phyloP scores from a whole-genome alignment of 345 rosid species.

The Fremontodendron californicum region DNA sequence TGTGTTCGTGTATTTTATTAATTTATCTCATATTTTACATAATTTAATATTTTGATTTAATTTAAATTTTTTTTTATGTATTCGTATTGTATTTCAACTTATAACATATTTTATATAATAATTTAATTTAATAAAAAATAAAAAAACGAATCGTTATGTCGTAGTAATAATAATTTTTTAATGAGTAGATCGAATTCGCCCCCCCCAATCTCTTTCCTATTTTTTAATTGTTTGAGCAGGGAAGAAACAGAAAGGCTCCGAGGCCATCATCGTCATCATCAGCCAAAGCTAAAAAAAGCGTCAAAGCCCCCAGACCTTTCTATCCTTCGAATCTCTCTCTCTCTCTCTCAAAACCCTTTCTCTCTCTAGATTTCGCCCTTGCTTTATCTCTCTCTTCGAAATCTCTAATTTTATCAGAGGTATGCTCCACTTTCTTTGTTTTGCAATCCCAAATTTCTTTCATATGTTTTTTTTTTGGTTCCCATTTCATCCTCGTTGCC shows the following conservation, averaged over 20 bases:
- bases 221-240: conserved; percentile 15
- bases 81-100: too few species aligned
- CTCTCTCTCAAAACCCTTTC: neutral
- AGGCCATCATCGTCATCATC: conserved; percentile 25
- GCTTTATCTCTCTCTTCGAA: conserved; percentile 5
- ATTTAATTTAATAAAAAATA: too few species aligned
- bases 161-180: conserved; percentile 8
- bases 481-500: too few species aligned
- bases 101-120: too few species aligned
- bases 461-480: neutral
- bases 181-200: conserved; percentile 18
- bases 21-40: too few species aligned
- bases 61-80: too few species aligned
- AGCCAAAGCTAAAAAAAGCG: conserved; percentile 29
- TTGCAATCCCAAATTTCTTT: conserved; percentile 8
- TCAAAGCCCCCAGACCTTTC: conserved; percentile 46
- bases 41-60: too few species aligned
- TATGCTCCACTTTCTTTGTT: conserved; percentile 3
- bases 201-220: neutral
- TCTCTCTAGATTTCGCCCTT: conserved; percentile 15
- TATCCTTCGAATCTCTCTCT: conserved; percentile 11
- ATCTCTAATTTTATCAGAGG: conserved; percentile 31
- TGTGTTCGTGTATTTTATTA: too few species aligned
- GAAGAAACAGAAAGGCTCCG: conserved; percentile 21
- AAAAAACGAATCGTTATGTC: too few species aligned